A percentile compares a stretch with the other conserved stretches of the same genome.
These are phyloP conservation scores for Austroboletus rostrupii DNA, from an alignment of 1,284 basidiomycete species.

Conservation along the genomic window DNA sequence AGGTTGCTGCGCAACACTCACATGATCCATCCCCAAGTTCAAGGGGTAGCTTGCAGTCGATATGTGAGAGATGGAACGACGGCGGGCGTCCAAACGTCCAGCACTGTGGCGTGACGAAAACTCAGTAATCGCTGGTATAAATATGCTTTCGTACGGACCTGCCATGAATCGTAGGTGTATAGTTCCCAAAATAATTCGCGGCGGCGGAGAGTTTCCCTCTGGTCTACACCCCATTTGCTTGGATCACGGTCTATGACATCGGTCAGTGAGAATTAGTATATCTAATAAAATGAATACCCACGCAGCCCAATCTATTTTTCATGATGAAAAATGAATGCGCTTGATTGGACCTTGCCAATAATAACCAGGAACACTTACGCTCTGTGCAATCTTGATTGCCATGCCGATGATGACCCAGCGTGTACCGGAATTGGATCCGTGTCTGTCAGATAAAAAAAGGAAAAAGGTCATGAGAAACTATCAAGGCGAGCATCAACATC, in stretches of 20 bases:
- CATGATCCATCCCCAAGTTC: constrained; percentile 64
- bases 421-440: constrained; percentile 67
- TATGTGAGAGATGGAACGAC: constrained; percentile 65
- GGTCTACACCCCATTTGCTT: constrained; percentile 61
- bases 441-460: constrained; percentile 69
- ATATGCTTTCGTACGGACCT: constrained; percentile 33
- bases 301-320: constrained; percentile 63
- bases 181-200: constrained; percentile 73
- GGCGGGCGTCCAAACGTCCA: constrained; percentile 74
- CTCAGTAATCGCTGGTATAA: neutral
- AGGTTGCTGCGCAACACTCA: constrained; percentile 21
- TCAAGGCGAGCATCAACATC: constrained; percentile 12
- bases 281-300: constrained; percentile 37
- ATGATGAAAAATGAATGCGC: constrained; percentile 4
- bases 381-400: constrained; percentile 72
- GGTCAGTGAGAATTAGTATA: constrained; percentile 10
- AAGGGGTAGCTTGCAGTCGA: constrained; percentile 71
- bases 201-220: constrained; percentile 55
- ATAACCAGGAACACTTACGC: constrained; percentile 47
- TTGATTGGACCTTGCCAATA: constrained; percentile 3
- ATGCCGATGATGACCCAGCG: constrained; percentile 77
- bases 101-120: constrained; percentile 36
- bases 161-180: constrained; percentile 73
- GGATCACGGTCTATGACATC: constrained; percentile 60
- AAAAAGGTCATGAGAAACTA: constrained; percentile 78